Percentiles rank a stretch among this genome's conserved stretches.
These are phyloP conservation scores for Hypoxylon crocopeplum DNA, from an alignment of 495 filamentous ascomycete species.

Conservation along the genomic window DNA sequence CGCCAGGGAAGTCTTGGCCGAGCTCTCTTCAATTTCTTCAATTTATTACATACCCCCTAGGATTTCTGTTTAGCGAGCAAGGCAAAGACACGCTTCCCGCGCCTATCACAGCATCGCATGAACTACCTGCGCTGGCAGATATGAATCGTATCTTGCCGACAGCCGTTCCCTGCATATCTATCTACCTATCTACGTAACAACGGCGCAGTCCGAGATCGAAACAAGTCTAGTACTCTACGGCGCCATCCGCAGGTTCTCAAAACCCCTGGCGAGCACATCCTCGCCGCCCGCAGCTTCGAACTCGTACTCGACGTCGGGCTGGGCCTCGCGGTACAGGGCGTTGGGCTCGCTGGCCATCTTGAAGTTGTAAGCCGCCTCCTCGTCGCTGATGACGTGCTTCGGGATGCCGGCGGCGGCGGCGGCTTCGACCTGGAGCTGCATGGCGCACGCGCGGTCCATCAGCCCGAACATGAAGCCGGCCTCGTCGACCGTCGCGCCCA, in stretches of 20 bases:
- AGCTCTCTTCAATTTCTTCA: not conserved
- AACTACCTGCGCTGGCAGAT: not conserved
- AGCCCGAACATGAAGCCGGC: constrained; percentile 60
- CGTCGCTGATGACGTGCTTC: constrained; percentile 55
- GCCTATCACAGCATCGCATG: constrained; percentile 8
- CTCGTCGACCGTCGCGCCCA: constrained; percentile 61
- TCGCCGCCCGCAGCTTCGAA: constrained; percentile 51
- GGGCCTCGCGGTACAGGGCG: constrained; percentile 52
- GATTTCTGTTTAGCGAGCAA: not conserved
- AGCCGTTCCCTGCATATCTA: too few relatives aligned
- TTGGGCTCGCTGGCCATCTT: constrained; percentile 57
- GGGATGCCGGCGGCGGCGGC: constrained; percentile 48
- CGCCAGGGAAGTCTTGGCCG: constrained; percentile 3
- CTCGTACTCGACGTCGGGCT: constrained; percentile 56
- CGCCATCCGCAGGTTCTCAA: constrained; percentile 40
- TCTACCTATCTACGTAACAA: too few relatives aligned
- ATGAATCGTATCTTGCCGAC: not conserved
- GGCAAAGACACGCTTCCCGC: not conserved
- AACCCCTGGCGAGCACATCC: constrained; percentile 47
- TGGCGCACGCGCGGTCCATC: constrained; percentile 58
- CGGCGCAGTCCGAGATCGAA: too few relatives aligned
- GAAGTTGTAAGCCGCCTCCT: constrained; percentile 61
- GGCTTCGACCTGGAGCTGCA: constrained; percentile 58
- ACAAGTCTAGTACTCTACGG: too few relatives aligned
- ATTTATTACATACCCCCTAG: not conserved